Evolutionary conservation across 495 filamentous ascomycete species (phyloP), one percentile per base, ranked within the genome.

Genomic region (Lasiosphaeriaceae sp.): DNA sequence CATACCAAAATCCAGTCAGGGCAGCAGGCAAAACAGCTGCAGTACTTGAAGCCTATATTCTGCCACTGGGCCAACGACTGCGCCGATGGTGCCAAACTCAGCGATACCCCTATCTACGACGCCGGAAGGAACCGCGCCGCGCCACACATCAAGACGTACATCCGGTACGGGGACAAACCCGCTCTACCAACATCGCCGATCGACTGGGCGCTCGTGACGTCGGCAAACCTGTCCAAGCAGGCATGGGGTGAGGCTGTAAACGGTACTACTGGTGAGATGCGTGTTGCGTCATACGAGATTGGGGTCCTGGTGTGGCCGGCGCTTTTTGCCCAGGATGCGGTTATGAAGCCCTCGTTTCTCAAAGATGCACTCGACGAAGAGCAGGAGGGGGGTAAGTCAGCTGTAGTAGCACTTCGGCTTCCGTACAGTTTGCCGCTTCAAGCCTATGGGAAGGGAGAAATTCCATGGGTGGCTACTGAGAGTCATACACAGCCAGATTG

Each of bases 81-180:
- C 22, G 75, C 77, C 2, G 74, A 81, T 45, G 74, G 71, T 14
- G 56, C 52, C 6, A 39, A 43, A 43, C 39, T 43, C 39, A 14
- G 5, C 12, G 39, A 11, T 5, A 43, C 43, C 0, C 2, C 41
- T 3, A 11, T 62, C 1, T 60, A 59, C 26, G 73, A 76, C 16
- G 74, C 80, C 41, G 83, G 86, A 11, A 78, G 92, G 45, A 77
- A 83, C n/a, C 78, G 83, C n/a, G 91, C 91, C 3, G 91, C 92
- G 3, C 92, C 92, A 0, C 92, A 96, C 65, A 89, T 96, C 60
- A 96, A 96, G 68, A 96, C 91, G 0, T 96, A 94, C 57, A 84
- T 93, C 47, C 83, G 90, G 4, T 95, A 86, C 64, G 65, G 76
- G 11, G 72, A 83, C 52, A 63, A 57, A 1, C 74, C 77, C 58